Conservation (phyloP, 2,329 filamentous ascomycete species). For the Fusarium sp. region DNA sequence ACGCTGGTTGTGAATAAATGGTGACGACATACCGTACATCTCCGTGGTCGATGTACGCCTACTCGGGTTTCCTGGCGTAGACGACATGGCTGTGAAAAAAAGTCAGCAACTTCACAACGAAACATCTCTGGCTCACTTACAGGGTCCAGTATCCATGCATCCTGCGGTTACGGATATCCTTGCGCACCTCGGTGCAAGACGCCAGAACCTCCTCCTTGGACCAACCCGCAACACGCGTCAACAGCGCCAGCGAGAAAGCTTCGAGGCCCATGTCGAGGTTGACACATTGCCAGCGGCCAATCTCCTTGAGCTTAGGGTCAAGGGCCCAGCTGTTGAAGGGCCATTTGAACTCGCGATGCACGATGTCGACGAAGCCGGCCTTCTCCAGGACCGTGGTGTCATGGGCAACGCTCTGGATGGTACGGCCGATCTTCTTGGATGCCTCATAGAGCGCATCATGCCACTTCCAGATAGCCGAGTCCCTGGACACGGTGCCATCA, state of each 20-base stretch:
- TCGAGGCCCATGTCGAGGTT: constrained; percentile 43
- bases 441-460: constrained; percentile 40
- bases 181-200: constrained; percentile 39
- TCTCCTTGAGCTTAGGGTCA: constrained; percentile 60
- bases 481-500: constrained; percentile 32
- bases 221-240: constrained; percentile 44
- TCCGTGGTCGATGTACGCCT: fast-evolving
- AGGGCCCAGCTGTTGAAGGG: constrained; percentile 62
- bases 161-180: constrained; percentile 39
- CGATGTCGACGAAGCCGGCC: constrained; percentile 64
- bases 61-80: constrained; percentile 14
- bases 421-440: constrained; percentile 43
- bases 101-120: background rate
- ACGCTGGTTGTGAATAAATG: background rate
- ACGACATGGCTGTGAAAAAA: constrained; percentile 17
- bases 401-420: constrained; percentile 37
- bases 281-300: constrained; percentile 50
- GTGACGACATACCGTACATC: background rate
- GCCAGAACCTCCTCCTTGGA: constrained; percentile 39
- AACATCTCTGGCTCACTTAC: constrained; percentile 8
- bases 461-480: constrained; percentile 41
- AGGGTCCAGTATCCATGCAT: constrained; percentile 46
- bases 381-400: constrained; percentile 52
- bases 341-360: constrained; percentile 58
- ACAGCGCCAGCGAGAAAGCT: constrained; percentile 42